Evolutionary conservation across 164 flowering plant species (phyloP).

Genomic region (Kalanchoe fedtschenkoi): DNA sequence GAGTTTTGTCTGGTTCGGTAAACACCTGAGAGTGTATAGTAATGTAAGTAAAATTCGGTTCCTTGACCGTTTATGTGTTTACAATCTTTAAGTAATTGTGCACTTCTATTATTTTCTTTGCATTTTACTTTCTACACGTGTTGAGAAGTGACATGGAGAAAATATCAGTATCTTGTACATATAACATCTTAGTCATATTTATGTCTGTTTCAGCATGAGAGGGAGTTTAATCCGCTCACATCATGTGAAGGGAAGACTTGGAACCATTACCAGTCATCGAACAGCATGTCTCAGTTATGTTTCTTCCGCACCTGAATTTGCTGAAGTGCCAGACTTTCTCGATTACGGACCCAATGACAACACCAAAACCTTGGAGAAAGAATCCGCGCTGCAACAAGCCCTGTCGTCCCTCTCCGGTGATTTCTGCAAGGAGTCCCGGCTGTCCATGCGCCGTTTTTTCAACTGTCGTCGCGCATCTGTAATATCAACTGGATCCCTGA

Average conservation of each 20-base stretch:
- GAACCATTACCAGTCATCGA: background rate
- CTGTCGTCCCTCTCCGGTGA: conserved; percentile 50
- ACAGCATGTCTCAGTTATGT: background rate
- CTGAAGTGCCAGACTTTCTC: conserved; percentile 40
- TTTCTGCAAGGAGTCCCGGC: conserved; percentile 58
- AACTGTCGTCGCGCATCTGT: conserved; percentile 41
- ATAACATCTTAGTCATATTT: background rate
- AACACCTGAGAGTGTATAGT: background rate
- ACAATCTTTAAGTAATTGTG: background rate
- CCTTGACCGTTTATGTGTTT: background rate
- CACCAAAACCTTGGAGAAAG: conserved; percentile 39
- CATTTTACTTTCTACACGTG: no score
- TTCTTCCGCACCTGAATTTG: conserved; percentile 16
- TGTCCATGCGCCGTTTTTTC: conserved; percentile 57
- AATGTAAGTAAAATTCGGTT: background rate
- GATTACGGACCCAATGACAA: conserved; percentile 39
- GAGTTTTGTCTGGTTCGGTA: background rate
- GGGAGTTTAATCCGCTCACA: background rate
- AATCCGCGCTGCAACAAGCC: conserved; percentile 51
- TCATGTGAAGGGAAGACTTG: background rate
- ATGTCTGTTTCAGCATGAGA: background rate
- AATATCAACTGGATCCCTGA: conserved; percentile 68
- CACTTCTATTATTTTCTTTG: no score
- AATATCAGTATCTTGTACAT: no score
- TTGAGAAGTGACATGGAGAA: no score